Conservation (phyloP, 2,329 filamentous ascomycete species). For the Colletotrichum costaricense region DNA sequence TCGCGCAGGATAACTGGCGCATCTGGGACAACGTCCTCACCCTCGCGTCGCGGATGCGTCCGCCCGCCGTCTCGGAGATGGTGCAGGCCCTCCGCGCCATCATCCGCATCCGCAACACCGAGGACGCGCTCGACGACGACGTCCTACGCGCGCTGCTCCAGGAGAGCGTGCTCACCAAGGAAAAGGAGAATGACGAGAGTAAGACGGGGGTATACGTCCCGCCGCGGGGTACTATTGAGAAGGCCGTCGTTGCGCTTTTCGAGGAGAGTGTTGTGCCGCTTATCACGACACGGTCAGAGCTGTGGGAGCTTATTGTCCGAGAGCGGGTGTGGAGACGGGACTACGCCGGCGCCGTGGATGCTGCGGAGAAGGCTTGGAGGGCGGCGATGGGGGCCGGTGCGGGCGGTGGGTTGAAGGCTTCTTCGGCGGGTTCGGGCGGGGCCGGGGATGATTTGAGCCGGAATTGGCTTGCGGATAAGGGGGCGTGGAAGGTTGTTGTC, state of each 20-base stretch:
- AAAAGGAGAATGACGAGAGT: conserved; percentile 47
- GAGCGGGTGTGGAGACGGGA: conserved; percentile 80
- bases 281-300: conserved; percentile 80
- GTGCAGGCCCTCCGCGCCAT: conserved; percentile 80
- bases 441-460: conserved; percentile 34
- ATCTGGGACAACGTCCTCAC: conserved; percentile 98
- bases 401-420: conserved; percentile 24
- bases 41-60: conserved; percentile 80
- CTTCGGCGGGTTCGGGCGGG: conserved; percentile 29
- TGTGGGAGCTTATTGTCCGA: conserved; percentile 81
- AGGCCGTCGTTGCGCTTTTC: conserved; percentile 76
- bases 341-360: conserved; percentile 79
- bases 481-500: conserved; percentile 79
- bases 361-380: conserved; percentile 91
- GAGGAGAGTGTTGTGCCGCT: conserved; percentile 82
- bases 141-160: conserved; percentile 79
- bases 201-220: conserved; percentile 50
- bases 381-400: conserved; percentile 57
- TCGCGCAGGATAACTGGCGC: conserved; percentile 87
- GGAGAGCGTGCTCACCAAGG: conserved; percentile 68
- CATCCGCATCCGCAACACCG: conserved; percentile 80
- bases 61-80: conserved; percentile 80
- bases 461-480: conserved; percentile 67
- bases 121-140: conserved; percentile 81
- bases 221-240: conserved; percentile 68